A percentile compares a stretch with the other conserved stretches of the same genome.
Conservation (phyloP, 2,329 filamentous ascomycete genomes). For the Alternaria panax region DNA sequence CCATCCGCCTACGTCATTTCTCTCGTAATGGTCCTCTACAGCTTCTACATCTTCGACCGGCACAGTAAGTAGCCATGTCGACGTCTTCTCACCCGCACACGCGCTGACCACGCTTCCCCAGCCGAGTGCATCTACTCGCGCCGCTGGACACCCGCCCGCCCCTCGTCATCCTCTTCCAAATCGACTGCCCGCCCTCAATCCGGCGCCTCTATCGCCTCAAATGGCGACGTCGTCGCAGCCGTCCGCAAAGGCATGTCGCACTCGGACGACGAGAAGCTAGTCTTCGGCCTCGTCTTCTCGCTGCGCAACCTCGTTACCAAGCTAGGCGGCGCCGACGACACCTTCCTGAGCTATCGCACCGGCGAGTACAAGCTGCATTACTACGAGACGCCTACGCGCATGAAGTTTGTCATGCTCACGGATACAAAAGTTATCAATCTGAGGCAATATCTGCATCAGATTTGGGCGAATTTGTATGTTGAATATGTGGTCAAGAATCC, state of each 20-base stretch:
- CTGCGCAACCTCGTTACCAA: conserved; percentile 96
- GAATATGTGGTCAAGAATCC: conserved; percentile 82
- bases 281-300: conserved; percentile 97
- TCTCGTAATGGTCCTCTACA: conserved; percentile 83
- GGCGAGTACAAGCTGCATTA: conserved; percentile 98
- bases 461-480: conserved; percentile 97
- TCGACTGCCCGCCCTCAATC: conserved; percentile 57
- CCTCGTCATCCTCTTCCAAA: conserved; percentile 56
- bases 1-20: background rate
- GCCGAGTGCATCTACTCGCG: conserved; percentile 98
- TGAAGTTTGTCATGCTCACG: conserved; percentile 96
- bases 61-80: conserved; percentile 72
- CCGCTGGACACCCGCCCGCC: conserved; percentile 71
- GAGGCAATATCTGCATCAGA: conserved; percentile 93
- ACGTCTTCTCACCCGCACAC: background rate
- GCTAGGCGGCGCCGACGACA: conserved; percentile 89
- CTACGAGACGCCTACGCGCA: conserved; percentile 95
- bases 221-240: conserved; percentile 46
- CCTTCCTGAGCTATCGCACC: conserved; percentile 91
- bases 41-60: conserved; percentile 98
- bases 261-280: conserved; percentile 90
- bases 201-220: conserved; percentile 56
- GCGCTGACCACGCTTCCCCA: conserved; percentile 52
- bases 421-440: conserved; percentile 89
- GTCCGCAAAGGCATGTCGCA: conserved; percentile 59